Conservation (phyloP, 1,284 basidiomycete genomes). For the Puccinia horiana region DNA sequence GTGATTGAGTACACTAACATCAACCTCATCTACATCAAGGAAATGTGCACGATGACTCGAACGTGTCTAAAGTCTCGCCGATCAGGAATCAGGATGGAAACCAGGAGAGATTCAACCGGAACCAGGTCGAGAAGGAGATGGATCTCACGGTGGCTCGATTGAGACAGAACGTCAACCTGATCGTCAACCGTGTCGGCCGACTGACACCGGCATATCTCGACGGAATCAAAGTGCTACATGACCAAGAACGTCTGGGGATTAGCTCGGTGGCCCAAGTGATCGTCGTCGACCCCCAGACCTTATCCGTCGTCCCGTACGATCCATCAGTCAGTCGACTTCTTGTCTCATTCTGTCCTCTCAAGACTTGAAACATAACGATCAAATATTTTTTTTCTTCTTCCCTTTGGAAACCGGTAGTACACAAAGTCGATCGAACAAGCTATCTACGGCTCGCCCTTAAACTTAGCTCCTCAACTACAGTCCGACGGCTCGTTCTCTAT, state of each 20-base stretch:
- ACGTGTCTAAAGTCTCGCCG: not conserved
- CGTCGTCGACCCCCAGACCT: slow-evolving; percentile 16
- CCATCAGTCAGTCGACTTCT: not conserved
- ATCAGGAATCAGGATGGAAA: not conserved
- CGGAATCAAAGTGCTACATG: slow-evolving; percentile 27
- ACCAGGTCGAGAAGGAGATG: slow-evolving; percentile 38
- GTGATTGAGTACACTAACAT: too few species aligned
- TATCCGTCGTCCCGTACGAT: slow-evolving; percentile 32
- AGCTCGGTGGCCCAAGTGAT: slow-evolving; percentile 15
- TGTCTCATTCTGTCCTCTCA: not conserved
- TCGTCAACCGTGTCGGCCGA: slow-evolving; percentile 30
- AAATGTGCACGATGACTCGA: not conserved
- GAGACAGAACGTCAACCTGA: slow-evolving; percentile 15
- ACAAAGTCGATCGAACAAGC: slow-evolving; percentile 32
- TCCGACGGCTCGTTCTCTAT: slow-evolving; percentile 25
- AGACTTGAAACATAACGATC: not conserved
- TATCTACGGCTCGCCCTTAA: slow-evolving; percentile 22
- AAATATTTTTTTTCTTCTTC: not conserved
- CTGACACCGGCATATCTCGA: slow-evolving; percentile 34
- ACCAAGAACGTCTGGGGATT: not conserved
- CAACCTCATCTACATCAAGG: not conserved
- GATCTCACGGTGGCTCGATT: not conserved
- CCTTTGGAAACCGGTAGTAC: not conserved
- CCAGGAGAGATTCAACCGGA: slow-evolving; percentile 3
- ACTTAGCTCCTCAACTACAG: slow-evolving; percentile 33